Base-by-base conservation (phyloP, 2,329 filamentous ascomycete genomes). In the Blumeria hordei region DNA sequence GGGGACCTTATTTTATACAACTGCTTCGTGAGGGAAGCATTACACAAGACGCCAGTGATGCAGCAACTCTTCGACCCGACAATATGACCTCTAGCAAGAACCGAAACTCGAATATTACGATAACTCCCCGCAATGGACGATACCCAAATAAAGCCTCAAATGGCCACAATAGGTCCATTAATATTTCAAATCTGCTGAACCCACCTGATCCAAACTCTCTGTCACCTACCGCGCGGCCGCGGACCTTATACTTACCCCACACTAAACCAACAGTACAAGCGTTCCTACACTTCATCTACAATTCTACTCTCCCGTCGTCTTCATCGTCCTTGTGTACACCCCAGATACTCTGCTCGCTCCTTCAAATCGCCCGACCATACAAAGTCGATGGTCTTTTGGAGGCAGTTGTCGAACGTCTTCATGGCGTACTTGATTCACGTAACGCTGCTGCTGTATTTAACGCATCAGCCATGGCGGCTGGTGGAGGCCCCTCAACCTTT, bases 361-460 rank as follows among this genome's bases (percentile, higher is more conserved):
- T 98, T 7, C 92, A 98, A 67, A 80, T 98, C 55, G 85, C 92
- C 0, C 80, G 92, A 4, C 90, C 92, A 0, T 98, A 98, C 66
- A 85, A 88, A 59, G 77, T 98, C 50, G 88, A 96, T 62, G 92
- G 92, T 0, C 75, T 98, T 1, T 72, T 96, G 0, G 92, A 98
- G 69, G 87, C 87, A 0, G 86, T 93, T 1, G 86, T 96, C 9
- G 88, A 96, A 67, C 79, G 90, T 7, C 74, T 98, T 0, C 92
- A 98, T 64, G 76, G 85, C 34, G 77, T 93, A 0, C 77, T 98
- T 3, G 92, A 98, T 66, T 92, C 86, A 51, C 78, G 90, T 50
- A 98, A 96, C 61, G 90, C 92, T 0, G 92, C 92, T 0, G 92
- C 92, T 6, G 88, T 98, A 0, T 98, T 98, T 72, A 98, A 98